A percentile compares a stretch with the other conserved stretches of the same genome.
These are phyloP conservation scores for Fusarium xyrophilum DNA, from an alignment of 2,329 filamentous ascomycete genomes.

Conservation along the genomic window DNA sequence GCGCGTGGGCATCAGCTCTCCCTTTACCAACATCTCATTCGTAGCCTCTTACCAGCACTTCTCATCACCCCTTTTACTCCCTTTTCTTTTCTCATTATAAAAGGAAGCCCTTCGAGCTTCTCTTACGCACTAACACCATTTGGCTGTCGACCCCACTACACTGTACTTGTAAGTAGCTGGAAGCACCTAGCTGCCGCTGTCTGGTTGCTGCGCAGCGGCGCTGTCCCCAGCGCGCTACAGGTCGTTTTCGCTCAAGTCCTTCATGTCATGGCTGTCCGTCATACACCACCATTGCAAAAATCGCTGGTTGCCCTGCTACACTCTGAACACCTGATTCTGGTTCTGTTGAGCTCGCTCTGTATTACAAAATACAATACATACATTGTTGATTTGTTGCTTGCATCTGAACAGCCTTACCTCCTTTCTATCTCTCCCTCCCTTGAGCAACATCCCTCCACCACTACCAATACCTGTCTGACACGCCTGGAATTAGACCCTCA, in stretches of 20 bases:
- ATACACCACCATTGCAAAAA: conserved; percentile 20
- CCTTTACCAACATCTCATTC: conserved; percentile 9
- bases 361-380: neutral
- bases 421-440: conserved; percentile 16
- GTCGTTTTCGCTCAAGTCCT: conserved; percentile 27
- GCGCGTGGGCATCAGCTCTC: conserved; percentile 14
- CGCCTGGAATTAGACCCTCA: conserved; percentile 23
- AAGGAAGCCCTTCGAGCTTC: neutral
- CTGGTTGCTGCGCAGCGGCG: conserved; percentile 26
- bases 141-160: conserved; percentile 20
- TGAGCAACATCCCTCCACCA: neutral
- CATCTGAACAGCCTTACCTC: neutral
- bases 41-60: conserved; percentile 4
- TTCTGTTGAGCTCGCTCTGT: neutral
- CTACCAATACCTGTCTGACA: conserved; percentile 24
- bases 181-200: neutral
- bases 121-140: conserved; percentile 21
- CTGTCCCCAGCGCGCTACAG: conserved; percentile 10
- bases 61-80: conserved; percentile 16
- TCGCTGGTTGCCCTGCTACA: conserved; percentile 15
- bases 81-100: neutral
- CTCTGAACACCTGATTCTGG: conserved; percentile 6
- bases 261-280: neutral
- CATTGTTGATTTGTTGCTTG: neutral
- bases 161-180: conserved; percentile 22